Percentiles rank a stretch among this genome's conserved stretches.
phyloP scores from a whole-genome alignment of 495 filamentous ascomycete species.

The Tricharina praecox region DNA sequence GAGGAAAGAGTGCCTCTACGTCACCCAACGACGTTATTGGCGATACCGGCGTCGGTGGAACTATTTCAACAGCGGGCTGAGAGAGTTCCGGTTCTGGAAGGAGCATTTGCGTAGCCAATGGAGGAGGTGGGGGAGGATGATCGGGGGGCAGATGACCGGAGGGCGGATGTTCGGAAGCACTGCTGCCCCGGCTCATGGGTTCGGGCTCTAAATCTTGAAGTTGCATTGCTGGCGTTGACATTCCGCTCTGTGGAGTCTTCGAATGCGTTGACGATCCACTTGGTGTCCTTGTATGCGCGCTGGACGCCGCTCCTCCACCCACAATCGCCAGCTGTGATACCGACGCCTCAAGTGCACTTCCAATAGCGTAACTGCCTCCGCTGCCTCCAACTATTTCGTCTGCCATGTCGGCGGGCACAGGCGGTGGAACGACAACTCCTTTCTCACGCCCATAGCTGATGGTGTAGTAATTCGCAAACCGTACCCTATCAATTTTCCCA shows the following conservation, averaged over 20 bases:
- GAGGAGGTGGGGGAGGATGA: not conserved
- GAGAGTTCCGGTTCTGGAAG: not conserved
- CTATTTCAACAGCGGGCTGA: not conserved
- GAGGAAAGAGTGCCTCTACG: constrained; percentile 19
- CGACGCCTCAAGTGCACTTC: not conserved
- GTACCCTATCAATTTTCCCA: constrained; percentile 32
- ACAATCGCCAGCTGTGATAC: not conserved
- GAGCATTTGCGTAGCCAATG: too few species aligned
- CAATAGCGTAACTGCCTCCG: constrained; percentile 1
- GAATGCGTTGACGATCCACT: not conserved
- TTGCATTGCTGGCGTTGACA: not conserved
- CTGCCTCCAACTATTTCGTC: not conserved
- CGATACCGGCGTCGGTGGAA: not conserved
- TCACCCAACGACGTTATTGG: not conserved
- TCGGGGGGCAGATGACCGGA: too few species aligned
- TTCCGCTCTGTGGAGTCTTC: too few species aligned
- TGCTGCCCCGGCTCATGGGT: not conserved
- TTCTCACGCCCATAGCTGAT: constrained; percentile 54
- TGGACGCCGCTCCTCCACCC: not conserved
- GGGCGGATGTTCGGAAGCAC: too few species aligned
- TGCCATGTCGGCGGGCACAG: not conserved
- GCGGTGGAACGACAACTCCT: constrained; percentile 30
- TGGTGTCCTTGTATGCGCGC: not conserved
- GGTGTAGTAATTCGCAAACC: constrained; percentile 87
- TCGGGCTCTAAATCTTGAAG: not conserved